phyloP scores from a whole-genome alignment of 192 early-diverging fungal genomes.

The Mortierella claussenii region DNA sequence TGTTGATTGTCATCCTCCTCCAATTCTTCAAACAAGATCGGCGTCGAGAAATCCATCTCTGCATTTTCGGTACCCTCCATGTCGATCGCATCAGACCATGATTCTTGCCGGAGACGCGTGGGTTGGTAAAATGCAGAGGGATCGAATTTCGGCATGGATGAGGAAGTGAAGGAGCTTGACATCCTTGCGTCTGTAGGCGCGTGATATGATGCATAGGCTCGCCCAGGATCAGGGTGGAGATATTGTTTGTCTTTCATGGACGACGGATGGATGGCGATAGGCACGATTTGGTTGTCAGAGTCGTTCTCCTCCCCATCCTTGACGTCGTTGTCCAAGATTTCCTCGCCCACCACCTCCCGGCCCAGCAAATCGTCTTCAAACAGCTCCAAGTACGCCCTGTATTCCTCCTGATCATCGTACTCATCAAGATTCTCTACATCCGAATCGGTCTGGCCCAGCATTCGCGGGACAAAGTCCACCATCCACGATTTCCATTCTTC shows the following conservation, averaged over 20 bases:
- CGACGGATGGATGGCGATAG: slow-evolving; percentile 33
- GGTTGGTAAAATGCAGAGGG: slow-evolving; percentile 44
- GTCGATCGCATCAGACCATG: slow-evolving; percentile 58
- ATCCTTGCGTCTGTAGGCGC: neutral
- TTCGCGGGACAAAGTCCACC: slow-evolving; percentile 39
- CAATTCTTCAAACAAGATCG: slow-evolving; percentile 50
- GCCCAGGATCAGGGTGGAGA: slow-evolving; percentile 10
- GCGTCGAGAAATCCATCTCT: slow-evolving; percentile 53
- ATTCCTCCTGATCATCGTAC: slow-evolving; percentile 14
- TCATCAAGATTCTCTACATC: slow-evolving; percentile 10
- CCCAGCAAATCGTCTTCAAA: slow-evolving; percentile 15
- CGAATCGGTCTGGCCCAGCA: slow-evolving; percentile 36
- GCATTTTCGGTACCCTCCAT: slow-evolving; percentile 52
- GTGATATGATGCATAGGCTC: slow-evolving; percentile 24
- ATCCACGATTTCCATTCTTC: slow-evolving; percentile 43
- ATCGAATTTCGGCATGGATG: slow-evolving; percentile 39
- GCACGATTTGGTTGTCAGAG: slow-evolving; percentile 30
- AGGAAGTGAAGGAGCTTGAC: slow-evolving; percentile 7
- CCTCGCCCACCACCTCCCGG: slow-evolving; percentile 26
- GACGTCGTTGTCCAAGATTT: slow-evolving; percentile 9
- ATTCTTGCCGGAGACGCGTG: slow-evolving; percentile 46
- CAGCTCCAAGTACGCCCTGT: slow-evolving; percentile 21
- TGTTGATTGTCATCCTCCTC: slow-evolving; percentile 20
- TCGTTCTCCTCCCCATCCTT: slow-evolving; percentile 15
- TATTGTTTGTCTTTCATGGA: slow-evolving; percentile 11